Base-by-base conservation (phyloP, 2,329 filamentous ascomycete genomes). In the Penicillium sp. region DNA sequence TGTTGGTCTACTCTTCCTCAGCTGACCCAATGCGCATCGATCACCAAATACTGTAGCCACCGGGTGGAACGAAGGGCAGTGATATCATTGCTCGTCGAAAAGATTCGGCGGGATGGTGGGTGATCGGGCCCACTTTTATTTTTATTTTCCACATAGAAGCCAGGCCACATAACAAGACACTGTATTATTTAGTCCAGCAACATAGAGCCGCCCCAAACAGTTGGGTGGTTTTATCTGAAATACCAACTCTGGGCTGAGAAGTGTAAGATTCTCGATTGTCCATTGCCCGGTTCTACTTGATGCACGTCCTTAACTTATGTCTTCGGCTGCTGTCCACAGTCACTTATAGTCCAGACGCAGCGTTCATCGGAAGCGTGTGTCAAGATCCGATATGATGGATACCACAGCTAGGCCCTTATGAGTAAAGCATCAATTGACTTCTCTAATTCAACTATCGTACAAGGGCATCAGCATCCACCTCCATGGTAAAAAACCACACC, bases 381-480 rank as follows among this genome's bases (percentile, higher is more conserved):
- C 10, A 47, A 1, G 15, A 31, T 31, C 7, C 7, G 15, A 8
- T 47, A 3, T n/a, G 6, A 31, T 47, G 7, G 22, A 22, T 22
- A 22, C 22, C 22, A 22, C 25, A 10, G 3, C 15, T 25, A 31
- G 3, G 0, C 34, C 17, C 47, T 49, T 25, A 35, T 48, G 42
- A 48, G 31, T 35, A 65, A 65, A 66, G 28, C 56, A 61, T 65
- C 54, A 54, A 63, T 65, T 65, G 57, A 48, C 59, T 53, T 61
- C 45, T 62, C 56, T 58, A 63, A 42, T 54, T 47, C 62, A 59
- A 59, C 55, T 69, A 69, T 69, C 67, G 64, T 69, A 69, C 67
- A 69, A 56, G 55, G 54, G 55, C 61, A 58, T 64, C 62, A 59
- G 60, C 61, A 58, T 31, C 55, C 55, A 59, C 57, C 47, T 28